Base-by-base conservation (phyloP, 352 stramenopile genomes). In the Phytophthora tubulina region DNA sequence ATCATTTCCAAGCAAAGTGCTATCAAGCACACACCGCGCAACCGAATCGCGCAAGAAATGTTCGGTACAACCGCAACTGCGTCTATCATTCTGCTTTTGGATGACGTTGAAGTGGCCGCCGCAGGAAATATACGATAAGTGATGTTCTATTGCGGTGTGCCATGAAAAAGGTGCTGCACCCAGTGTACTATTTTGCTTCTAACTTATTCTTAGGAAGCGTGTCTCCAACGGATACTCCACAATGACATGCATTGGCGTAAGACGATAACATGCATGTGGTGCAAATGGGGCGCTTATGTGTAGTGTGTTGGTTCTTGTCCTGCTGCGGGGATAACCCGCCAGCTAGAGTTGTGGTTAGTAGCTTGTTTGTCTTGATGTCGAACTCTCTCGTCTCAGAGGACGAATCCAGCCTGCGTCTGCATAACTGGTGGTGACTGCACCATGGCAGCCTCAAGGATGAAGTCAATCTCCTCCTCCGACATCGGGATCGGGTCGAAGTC, bases 381-480 rank as follows among this genome's bases (percentile, higher is more conserved):
- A 14, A 48, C 7, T 6, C 14, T 17, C 6, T 49, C 21, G 21
- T 52, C 36, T 72, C 63, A 82, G 10, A 82, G 61, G 14, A 82
- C 71, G 62, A 73, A 68, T 9, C 53, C 66, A 7, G 45, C 36
- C 7, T 75, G 51, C 4, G 66, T 67, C 62, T 72, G 73, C 17
- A 60, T 33, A 39, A 57, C 42, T 53, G 67, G 52, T 48, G 67
- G 39, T 14, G 54, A 5, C 27, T 67, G 75, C 15, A 75, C 39
- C 56, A 76, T 78, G 6, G 76, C 72, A 10, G 63, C 73, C 38
- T 84, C 77, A n/a, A 84, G 67, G 42, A 84, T 79, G 10, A 78
- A 66, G 63, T 84, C 74, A 49, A 84, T 81, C 44, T 84, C 77
- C 52, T 81, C 77, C 56, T 78, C 74, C 1, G 70, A 80, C 74